Conservation (phyloP, 495 filamentous ascomycete species). For the Hypoxylon rickii region DNA sequence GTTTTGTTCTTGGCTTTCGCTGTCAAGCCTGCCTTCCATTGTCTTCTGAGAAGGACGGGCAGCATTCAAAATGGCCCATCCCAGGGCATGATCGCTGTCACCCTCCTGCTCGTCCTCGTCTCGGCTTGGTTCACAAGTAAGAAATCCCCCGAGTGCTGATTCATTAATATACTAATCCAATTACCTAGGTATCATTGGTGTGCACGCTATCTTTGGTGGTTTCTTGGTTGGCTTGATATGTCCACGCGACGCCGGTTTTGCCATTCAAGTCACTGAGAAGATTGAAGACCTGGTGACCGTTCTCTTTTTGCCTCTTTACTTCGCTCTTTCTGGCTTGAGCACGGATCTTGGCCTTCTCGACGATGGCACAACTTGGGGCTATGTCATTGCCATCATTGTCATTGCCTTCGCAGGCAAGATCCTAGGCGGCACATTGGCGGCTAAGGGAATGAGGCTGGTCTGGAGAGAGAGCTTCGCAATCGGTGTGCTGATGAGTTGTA, state of each 20-base stretch:
- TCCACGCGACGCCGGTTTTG: conserved; percentile 92
- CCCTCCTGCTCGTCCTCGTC: conserved; percentile 74
- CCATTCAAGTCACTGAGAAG: conserved; percentile 94
- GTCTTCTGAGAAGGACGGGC: conserved; percentile 71
- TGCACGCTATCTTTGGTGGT: conserved; percentile 61
- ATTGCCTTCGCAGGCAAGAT: conserved; percentile 90
- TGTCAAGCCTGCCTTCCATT: conserved; percentile 79
- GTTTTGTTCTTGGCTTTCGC: conserved; percentile 75
- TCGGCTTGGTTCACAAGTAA: conserved; percentile 91
- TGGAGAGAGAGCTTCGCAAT: conserved; percentile 95
- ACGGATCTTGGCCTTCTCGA: conserved; percentile 89
- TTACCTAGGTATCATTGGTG: conserved; percentile 72
- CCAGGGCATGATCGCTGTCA: conserved; percentile 82
- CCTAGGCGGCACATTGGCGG: conserved; percentile 80
- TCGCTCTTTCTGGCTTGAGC: conserved; percentile 86
- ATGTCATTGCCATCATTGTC: conserved; percentile 82
- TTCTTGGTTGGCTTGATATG: conserved; percentile 92
- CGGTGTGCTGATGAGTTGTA: conserved; percentile 95
- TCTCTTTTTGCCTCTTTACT: conserved; percentile 93
- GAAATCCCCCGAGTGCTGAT: conserved; percentile 5
- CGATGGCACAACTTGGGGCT: conserved; percentile 85
- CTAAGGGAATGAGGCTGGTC: conserved; percentile 73
- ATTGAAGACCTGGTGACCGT: conserved; percentile 89
- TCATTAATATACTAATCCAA: conserved; percentile 18
- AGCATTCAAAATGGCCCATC: conserved; percentile 89